Conservation (phyloP, 2,329 filamentous ascomycete genomes). For the Aureobasidium sp. region DNA sequence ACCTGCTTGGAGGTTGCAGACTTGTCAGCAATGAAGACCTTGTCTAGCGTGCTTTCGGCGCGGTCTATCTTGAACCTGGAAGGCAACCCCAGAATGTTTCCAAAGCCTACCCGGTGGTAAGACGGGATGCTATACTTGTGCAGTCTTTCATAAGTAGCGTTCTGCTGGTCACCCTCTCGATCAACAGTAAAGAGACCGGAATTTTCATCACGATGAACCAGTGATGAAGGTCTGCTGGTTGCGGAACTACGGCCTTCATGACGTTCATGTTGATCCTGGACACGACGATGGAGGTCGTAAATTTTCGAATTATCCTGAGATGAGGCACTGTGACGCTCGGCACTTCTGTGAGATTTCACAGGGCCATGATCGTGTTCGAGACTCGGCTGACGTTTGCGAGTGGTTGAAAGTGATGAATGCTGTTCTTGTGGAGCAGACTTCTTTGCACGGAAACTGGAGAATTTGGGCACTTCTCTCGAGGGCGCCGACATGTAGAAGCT, state of each 20-base stretch:
- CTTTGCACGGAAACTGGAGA: constrained; percentile 55
- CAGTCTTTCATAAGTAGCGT: constrained; percentile 65
- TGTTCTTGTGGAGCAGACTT: not conserved
- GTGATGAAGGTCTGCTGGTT: not conserved
- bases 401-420: not conserved
- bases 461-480: constrained; percentile 52
- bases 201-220: not conserved
- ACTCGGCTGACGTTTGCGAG: not conserved
- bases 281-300: not conserved
- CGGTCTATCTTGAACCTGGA: constrained; percentile 59
- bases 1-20: constrained; percentile 20
- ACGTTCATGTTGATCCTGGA: not conserved
- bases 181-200: constrained; percentile 56
- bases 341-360: not conserved
- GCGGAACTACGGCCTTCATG: not conserved
- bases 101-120: constrained; percentile 63
- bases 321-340: not conserved
- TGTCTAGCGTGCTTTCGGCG: constrained; percentile 49
- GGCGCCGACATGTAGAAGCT: constrained; percentile 17
- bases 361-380: not conserved
- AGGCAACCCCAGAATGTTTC: constrained; percentile 61
- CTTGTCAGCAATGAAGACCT: constrained; percentile 18
- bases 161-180: constrained; percentile 67
- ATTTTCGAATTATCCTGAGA: not conserved
- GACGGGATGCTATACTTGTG: constrained; percentile 64